Percentiles rank a stretch among this genome's conserved stretches.
Evolutionary conservation across 352 stramenopile species (phyloP).

Genomic region (Phytophthora boehmeriae): DNA sequence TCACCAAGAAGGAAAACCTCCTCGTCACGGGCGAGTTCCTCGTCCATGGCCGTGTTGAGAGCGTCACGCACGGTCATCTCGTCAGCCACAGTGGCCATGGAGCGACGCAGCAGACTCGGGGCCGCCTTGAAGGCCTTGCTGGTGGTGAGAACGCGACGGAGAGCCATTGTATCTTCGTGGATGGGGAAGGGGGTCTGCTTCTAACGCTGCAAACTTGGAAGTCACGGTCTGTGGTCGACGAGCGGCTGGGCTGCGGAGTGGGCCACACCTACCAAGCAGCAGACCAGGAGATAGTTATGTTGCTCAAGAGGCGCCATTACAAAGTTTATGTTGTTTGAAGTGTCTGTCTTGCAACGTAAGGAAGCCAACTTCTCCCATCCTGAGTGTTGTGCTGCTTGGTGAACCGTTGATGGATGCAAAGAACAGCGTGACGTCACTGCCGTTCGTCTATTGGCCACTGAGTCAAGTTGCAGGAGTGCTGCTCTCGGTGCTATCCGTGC

Average conservation of each 20-base stretch:
- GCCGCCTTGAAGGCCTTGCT: slow-evolving; percentile 38
- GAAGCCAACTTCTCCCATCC: slow-evolving; percentile 23
- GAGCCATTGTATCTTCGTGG: slow-evolving; percentile 42
- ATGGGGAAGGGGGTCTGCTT: slow-evolving; percentile 26
- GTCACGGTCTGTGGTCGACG: slow-evolving; percentile 19
- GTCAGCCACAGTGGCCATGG: slow-evolving; percentile 76
- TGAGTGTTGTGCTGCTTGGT: slow-evolving; percentile 12
- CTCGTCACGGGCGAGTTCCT: slow-evolving; percentile 98
- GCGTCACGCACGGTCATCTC: slow-evolving; percentile 98
- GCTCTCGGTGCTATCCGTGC: neutral
- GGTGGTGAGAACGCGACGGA: slow-evolving; percentile 57
- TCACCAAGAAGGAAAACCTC: slow-evolving; percentile 96
- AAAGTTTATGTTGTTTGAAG: neutral
- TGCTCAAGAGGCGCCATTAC: no score
- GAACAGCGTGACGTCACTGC: slow-evolving; percentile 19
- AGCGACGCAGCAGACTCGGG: slow-evolving; percentile 49
- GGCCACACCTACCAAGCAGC: slow-evolving; percentile 22
- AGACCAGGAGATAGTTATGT: neutral
- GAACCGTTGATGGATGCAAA: slow-evolving; percentile 20
- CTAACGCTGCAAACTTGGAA: slow-evolving; percentile 37
- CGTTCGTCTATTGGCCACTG: slow-evolving; percentile 7
- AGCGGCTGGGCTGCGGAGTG: slow-evolving; percentile 1
- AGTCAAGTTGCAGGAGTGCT: neutral
- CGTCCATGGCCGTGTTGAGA: slow-evolving; percentile 98
- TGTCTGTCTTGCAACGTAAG: slow-evolving; percentile 6